Conservation (phyloP, 768 basidiomycete genomes). For the Boletellus emodensis region DNA sequence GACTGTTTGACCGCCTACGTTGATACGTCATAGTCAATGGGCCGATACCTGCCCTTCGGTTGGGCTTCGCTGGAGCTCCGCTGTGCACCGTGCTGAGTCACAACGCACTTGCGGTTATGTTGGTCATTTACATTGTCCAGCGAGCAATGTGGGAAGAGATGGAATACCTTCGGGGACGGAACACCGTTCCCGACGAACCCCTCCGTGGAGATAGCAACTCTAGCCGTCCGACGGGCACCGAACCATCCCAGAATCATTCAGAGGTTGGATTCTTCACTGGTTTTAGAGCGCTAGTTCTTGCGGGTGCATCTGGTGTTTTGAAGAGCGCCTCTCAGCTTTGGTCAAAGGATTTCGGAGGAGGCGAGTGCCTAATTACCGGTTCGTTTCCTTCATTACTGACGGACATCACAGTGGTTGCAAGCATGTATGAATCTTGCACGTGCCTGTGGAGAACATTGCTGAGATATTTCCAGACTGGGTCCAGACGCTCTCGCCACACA, state of each 20-base stretch:
- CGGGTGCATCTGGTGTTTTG: conserved; percentile 18
- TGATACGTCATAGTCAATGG: conserved; percentile 17
- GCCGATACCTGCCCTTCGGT: conserved; percentile 22
- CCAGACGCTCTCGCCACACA: conserved; percentile 24
- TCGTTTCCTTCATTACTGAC: conserved; percentile 2
- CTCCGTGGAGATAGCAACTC: not conserved
- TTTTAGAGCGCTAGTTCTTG: conserved; percentile 11
- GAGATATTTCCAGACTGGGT: conserved; percentile 15
- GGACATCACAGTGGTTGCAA: conserved; percentile 14
- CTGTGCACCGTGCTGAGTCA: conserved; percentile 28
- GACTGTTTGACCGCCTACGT: not conserved
- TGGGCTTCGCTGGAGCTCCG: conserved; percentile 26
- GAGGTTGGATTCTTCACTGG: conserved; percentile 10
- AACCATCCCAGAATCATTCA: not conserved
- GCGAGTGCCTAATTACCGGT: conserved; percentile 5
- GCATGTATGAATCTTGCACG: conserved; percentile 17
- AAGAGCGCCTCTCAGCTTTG: conserved; percentile 28
- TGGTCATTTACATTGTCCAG: conserved; percentile 22
- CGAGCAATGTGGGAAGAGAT: conserved; percentile 19
- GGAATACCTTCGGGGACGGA: conserved; percentile 8
- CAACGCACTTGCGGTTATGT: conserved; percentile 17
- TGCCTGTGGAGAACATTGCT: conserved; percentile 1
- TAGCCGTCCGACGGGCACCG: not conserved
- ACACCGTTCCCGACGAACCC: conserved; percentile 10
- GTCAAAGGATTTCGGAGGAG: conserved; percentile 28